These are phyloP conservation scores for Hammondia hammondi DNA, from an alignment of 169 alveolate species.

Conservation along the genomic window DNA sequence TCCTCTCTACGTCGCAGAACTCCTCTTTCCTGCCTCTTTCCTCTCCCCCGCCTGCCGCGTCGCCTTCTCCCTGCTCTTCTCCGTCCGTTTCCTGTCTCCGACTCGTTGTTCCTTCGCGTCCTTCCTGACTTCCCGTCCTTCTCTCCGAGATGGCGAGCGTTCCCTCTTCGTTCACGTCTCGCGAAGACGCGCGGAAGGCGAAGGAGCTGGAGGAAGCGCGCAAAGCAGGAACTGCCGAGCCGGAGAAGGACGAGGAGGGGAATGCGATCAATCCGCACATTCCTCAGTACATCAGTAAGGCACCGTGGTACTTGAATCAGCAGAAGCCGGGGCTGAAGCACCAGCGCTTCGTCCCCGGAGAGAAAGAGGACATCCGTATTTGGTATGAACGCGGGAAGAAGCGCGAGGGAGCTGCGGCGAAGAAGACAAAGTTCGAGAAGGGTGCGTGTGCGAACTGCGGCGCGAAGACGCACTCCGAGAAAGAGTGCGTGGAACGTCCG, in stretches of 20 bases:
- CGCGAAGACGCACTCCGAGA: slow-evolving; percentile 95
- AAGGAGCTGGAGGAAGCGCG: slow-evolving; percentile 61
- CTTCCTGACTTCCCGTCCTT: neutral
- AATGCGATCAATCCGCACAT: slow-evolving; percentile 77
- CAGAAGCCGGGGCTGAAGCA: slow-evolving; percentile 68
- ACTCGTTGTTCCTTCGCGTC: neutral
- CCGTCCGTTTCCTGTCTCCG: neutral
- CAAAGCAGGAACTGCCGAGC: slow-evolving; percentile 54
- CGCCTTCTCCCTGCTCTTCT: neutral
- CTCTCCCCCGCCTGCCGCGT: neutral
- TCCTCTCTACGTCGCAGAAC: neutral
- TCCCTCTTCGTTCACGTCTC: neutral
- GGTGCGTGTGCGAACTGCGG: slow-evolving; percentile 99
- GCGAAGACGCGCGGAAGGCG: slow-evolving; percentile 51
- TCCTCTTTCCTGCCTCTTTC: neutral
- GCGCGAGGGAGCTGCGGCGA: neutral
- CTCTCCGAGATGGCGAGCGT: neutral
- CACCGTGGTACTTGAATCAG: slow-evolving; percentile 78
- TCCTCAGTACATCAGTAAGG: slow-evolving; percentile 76
- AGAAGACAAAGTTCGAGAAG: slow-evolving; percentile 56
- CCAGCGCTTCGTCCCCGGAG: slow-evolving; percentile 50
- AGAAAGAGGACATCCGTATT: neutral
- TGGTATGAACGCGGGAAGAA: slow-evolving; percentile 62
- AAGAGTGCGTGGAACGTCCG: slow-evolving; percentile 96
- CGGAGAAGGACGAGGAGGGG: slow-evolving; percentile 69